These are phyloP conservation scores for Hyphodiscus hymeniophilus DNA, from an alignment of 495 filamentous ascomycete genomes.

Conservation along the genomic window DNA sequence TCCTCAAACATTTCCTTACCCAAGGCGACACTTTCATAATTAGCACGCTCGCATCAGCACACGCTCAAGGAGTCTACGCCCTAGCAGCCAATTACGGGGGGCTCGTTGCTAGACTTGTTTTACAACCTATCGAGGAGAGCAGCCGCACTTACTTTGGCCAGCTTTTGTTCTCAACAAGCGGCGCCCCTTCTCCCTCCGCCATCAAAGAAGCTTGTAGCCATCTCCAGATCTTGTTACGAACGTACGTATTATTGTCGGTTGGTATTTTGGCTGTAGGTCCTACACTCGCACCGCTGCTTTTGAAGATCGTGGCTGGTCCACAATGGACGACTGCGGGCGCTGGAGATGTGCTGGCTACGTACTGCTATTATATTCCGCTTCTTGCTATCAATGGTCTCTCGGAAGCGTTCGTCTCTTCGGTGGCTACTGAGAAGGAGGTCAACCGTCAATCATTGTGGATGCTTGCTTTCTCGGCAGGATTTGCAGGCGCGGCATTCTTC, in stretches of 20 bases:
- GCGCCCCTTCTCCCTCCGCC: constrained; percentile 3
- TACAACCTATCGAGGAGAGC: constrained; percentile 92
- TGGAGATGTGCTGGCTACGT: constrained; percentile 58
- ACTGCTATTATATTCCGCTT: constrained; percentile 89
- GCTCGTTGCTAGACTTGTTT: constrained; percentile 78
- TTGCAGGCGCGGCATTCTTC: constrained; percentile 60
- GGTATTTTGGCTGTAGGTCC: constrained; percentile 62
- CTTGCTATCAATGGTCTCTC: constrained; percentile 85
- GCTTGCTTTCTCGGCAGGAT: constrained; percentile 64
- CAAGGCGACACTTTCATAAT: constrained; percentile 91
- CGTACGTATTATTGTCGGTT: constrained; percentile 63
- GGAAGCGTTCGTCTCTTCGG: constrained; percentile 85
- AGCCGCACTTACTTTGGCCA: constrained; percentile 79
- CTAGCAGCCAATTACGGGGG: constrained; percentile 93
- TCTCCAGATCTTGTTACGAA: constrained; percentile 44
- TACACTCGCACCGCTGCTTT: constrained; percentile 57
- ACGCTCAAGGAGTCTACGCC: constrained; percentile 87
- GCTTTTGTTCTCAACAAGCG: constrained; percentile 39
- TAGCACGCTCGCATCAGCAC: constrained; percentile 59
- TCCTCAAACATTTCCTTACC: constrained; percentile 86
- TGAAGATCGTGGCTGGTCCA: constrained; percentile 63
- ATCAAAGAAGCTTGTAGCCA: constrained; percentile 31
- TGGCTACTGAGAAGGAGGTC: constrained; percentile 63
- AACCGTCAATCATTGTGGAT: constrained; percentile 74
- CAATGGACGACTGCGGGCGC: constrained; percentile 62